phyloP scores from a whole-genome alignment of 139 green algal genomes.

The Marvania coccoides region DNA sequence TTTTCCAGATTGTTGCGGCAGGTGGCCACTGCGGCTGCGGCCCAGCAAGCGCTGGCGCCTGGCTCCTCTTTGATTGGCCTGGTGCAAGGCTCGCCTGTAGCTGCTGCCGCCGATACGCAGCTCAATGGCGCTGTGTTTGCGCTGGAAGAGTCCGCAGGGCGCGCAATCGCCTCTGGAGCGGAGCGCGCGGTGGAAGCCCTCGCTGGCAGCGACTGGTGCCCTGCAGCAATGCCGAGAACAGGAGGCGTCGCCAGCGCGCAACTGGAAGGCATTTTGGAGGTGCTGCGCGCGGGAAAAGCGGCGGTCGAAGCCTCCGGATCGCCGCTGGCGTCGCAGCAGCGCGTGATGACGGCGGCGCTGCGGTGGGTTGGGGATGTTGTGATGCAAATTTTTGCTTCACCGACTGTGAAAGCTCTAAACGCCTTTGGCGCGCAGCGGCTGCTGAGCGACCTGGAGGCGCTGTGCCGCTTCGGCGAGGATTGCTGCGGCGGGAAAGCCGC shows the following conservation, averaged over 20 bases:
- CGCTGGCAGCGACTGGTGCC: neutral
- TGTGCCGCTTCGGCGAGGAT: neutral
- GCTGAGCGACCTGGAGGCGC: constrained; percentile 31
- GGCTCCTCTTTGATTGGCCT: no score
- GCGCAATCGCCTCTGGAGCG: neutral
- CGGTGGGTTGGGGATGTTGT: neutral
- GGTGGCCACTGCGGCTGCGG: no score
- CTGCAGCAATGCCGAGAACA: constrained; percentile 32
- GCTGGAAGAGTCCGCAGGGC: neutral
- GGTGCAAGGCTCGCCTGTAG: no score
- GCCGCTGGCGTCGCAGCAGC: neutral
- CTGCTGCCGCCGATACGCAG: neutral
- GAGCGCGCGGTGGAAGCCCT: neutral
- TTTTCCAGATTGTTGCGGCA: no score
- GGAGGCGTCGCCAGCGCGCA: constrained; percentile 37
- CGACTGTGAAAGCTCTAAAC: constrained; percentile 51
- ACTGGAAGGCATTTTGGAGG: neutral
- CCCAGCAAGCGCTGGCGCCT: no score
- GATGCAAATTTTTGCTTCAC: neutral
- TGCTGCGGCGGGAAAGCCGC: neutral
- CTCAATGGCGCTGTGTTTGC: neutral
- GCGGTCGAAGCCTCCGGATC: neutral
- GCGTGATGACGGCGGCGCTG: neutral
- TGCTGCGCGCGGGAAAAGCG: neutral
- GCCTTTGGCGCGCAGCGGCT: constrained; percentile 57